These are phyloP conservation scores for Fusarium continuum DNA, from an alignment of 2,329 filamentous ascomycete genomes.

Conservation along the genomic window DNA sequence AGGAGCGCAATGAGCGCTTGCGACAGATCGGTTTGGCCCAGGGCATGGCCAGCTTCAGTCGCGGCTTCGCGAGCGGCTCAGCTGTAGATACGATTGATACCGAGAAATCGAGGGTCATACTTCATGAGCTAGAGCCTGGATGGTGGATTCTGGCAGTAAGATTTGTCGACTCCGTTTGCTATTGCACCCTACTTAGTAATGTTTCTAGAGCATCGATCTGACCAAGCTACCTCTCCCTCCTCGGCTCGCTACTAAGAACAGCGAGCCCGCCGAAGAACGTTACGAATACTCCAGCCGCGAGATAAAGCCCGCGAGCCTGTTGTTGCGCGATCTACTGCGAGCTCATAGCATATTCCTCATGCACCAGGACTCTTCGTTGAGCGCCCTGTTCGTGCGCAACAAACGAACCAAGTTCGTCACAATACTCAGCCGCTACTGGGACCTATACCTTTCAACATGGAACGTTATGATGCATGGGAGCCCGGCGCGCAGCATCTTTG, in stretches of 20 bases:
- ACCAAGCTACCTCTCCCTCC: slow-evolving; percentile 74
- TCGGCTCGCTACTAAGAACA: slow-evolving; percentile 55
- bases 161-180: not conserved
- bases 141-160: slow-evolving; percentile 97
- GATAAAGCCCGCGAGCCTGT: slow-evolving; percentile 80
- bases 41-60: slow-evolving; percentile 93
- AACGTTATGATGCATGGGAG: slow-evolving; percentile 91
- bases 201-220: slow-evolving; percentile 69
- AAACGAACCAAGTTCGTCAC: slow-evolving; percentile 75
- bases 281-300: slow-evolving; percentile 90
- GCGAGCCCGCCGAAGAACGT: slow-evolving; percentile 53
- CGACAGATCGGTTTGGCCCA: slow-evolving; percentile 95
- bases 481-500: slow-evolving; percentile 80
- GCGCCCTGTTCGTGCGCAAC: slow-evolving; percentile 71
- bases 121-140: slow-evolving; percentile 86
- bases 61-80: slow-evolving; percentile 81
- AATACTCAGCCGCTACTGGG: slow-evolving; percentile 84
- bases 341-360: slow-evolving; percentile 87
- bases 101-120: slow-evolving; percentile 82
- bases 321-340: slow-evolving; percentile 82
- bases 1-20: slow-evolving; percentile 84
- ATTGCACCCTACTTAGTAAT: slow-evolving; percentile 4
- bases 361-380: slow-evolving; percentile 82
- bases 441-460: slow-evolving; percentile 75
- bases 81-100: slow-evolving; percentile 89